Evolutionary conservation across 2,329 filamentous ascomycete genomes (phyloP), one percentile per base, ranked within the genome.

Genomic region (Ophiostoma perfectum): DNA sequence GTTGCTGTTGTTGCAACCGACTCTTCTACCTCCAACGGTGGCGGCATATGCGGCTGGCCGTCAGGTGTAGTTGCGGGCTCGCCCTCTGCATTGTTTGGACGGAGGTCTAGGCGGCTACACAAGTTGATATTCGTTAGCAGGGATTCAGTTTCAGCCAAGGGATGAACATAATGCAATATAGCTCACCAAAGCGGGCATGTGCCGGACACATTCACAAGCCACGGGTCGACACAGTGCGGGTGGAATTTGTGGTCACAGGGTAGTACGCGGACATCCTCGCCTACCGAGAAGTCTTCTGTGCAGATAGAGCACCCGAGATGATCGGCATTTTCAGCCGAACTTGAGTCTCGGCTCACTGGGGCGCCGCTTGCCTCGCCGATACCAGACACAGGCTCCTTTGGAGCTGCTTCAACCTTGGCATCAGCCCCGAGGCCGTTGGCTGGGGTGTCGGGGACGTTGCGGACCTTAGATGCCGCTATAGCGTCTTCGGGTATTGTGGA

Each of bases 241-340:
- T 90, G 88, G 73, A 86, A 90, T 71, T 88, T 87, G 76, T 90
- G 88, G 68, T 86, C 78, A 75, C 88, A 90, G 47, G 88, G 88
- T 55, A 90, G 77, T 1, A 90, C 86, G 62, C 88, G 82, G 66
- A 90, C 86, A 73, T 90, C 87, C 73, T 90, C 85, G 14, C 88
- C 88, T 18, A 86, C 81, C 3, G 76, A 82, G 73, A 90, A 90
- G 73, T 90, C 87, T 71, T 90, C 88, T 2, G 88, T 89, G 74
- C 88, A 90, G 69, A 90, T 90, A 1, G 87, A 87, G 75, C 88
- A 90, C 42, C 83, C 86, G 12, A 85, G 76, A 65, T 82, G 77
- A 14, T 81, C 78, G 1, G 81, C 80, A 11, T 68, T 42, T 58
- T 71, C 65, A 47, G 11, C 41, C 36, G 68, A 12, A 45, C 62